Percentiles rank a stretch among this genome's conserved stretches.
Evolutionary conservation across 352 stramenopile genomes (phyloP).

Genomic region (Globisporangium perplexum): DNA sequence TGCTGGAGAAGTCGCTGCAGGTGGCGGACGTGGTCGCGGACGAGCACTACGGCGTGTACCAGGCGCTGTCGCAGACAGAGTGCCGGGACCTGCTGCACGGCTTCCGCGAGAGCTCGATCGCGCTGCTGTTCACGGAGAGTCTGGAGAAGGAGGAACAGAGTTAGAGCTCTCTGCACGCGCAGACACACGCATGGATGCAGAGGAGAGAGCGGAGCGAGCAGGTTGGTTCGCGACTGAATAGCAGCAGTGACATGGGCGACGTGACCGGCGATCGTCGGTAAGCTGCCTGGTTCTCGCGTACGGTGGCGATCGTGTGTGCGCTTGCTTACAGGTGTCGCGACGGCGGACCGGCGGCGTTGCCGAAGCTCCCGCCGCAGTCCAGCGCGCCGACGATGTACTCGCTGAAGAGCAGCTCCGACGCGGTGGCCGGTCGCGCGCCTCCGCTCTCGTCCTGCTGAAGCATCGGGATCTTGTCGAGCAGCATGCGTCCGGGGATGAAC

Average conservation of each 20-base stretch:
- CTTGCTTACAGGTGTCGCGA: slow-evolving; percentile 3
- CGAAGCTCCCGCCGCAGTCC: slow-evolving; percentile 35
- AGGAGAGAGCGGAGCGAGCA: background rate
- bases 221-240: background rate
- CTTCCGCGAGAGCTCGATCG: slow-evolving; percentile 66
- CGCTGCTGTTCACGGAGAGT: slow-evolving; percentile 45
- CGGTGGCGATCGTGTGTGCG: background rate
- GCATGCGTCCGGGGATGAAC: slow-evolving; percentile 36
- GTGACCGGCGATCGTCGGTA: background rate
- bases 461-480: slow-evolving; percentile 29
- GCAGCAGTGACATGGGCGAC: background rate
- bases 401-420: slow-evolving; percentile 19
- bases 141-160: background rate
- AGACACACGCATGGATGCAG: background rate
- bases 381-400: slow-evolving; percentile 49
- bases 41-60: slow-evolving; percentile 65
- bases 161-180: background rate
- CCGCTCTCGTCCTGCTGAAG: slow-evolving; percentile 1
- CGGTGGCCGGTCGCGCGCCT: slow-evolving; percentile 2
- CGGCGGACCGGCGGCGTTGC: slow-evolving; percentile 22
- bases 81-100: slow-evolving; percentile 59
- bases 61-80: slow-evolving; percentile 53
- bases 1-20: slow-evolving; percentile 70
- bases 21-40: slow-evolving; percentile 76
- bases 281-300: background rate